phyloP scores from a whole-genome alignment of 78 protist genomes.

The Monosiga brevicollis region DNA sequence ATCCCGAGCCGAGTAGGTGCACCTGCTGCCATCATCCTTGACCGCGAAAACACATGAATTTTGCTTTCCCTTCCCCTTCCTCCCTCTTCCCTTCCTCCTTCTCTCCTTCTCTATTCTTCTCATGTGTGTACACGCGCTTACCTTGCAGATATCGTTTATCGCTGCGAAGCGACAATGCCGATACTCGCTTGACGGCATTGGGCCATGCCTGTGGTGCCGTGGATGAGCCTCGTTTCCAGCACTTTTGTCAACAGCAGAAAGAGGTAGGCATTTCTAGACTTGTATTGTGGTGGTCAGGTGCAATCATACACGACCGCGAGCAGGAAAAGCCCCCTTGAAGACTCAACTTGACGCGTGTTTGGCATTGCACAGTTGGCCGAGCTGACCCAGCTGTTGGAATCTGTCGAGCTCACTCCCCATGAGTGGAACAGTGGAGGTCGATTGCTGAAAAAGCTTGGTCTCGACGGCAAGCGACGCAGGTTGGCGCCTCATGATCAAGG shows the following conservation, averaged over 20 bases:
- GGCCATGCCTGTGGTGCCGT: slow-evolving; percentile 8
- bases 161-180: slow-evolving; percentile 83
- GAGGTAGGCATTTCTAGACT: not conserved
- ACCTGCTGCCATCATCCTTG: not conserved
- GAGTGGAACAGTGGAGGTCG: not conserved
- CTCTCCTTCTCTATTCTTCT: not conserved
- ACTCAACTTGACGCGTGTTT: not conserved
- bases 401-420: not conserved
- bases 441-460: not conserved
- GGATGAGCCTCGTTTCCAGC: not conserved
- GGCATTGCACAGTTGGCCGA: not conserved
- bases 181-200: slow-evolving; percentile 49
- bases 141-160: slow-evolving; percentile 1
- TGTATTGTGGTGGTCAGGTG: not conserved
- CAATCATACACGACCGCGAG: not conserved
- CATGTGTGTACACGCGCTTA: too few species aligned
- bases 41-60: not conserved
- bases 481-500: not conserved
- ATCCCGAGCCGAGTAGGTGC: slow-evolving; percentile 10
- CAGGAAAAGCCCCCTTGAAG: not conserved
- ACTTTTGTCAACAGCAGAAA: not conserved
- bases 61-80: not conserved
- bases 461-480: not conserved
- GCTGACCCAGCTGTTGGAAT: not conserved
- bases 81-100: not conserved